Evolutionary conservation across 441 rosid genomes (phyloP), one percentile per base, ranked within the genome.

Genomic region (Populus hybrid): DNA sequence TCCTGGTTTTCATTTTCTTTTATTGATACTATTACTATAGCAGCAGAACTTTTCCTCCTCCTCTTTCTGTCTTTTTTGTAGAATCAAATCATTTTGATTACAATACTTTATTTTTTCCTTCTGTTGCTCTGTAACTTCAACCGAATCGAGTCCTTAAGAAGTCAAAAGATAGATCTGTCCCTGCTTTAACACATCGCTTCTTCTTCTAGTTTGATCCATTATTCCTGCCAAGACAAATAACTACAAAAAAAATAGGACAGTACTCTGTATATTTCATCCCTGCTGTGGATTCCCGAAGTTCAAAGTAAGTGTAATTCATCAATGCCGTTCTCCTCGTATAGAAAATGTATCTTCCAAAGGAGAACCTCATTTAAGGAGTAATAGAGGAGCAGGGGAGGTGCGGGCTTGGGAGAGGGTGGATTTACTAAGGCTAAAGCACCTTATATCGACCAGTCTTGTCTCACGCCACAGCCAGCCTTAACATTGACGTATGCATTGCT

Each of bases 31-130:
- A 30, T 30, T 30, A 30, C 32, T 3, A 42, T 18, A 34, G 24
- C 34, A 35, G 67, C 21, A 64, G 32, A 30, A 9, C 75, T 64
- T 19, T 67, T 53, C 59, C 23, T 78, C 32, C 64, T 69, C 11
- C 34, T 67, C 61, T 71, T 70, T 71, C 2, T 61, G 57, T 69
- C 79, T 67, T 77, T 77, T 71, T 67, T 30, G 42, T 71, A 75
- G 79, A 75, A 77, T 77, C 77, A 68, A 40, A 67, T 40, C 68
- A 68, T 67, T 72, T 80, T 50, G 35, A 59, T 73, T 76, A 34
- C 61, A 78, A 67, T 73, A 64, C 46, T 68, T 16, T 70, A 23
- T 69, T 35, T 46, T 42, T 75, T 63, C 28, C 11, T 30, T 57
- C 14, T 74, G 34, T 71, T 30, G 68, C 21, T 68, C 69, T 72